phyloP scores from a whole-genome alignment of 73 alveolate species.

The Symbiodinium natans region DNA sequence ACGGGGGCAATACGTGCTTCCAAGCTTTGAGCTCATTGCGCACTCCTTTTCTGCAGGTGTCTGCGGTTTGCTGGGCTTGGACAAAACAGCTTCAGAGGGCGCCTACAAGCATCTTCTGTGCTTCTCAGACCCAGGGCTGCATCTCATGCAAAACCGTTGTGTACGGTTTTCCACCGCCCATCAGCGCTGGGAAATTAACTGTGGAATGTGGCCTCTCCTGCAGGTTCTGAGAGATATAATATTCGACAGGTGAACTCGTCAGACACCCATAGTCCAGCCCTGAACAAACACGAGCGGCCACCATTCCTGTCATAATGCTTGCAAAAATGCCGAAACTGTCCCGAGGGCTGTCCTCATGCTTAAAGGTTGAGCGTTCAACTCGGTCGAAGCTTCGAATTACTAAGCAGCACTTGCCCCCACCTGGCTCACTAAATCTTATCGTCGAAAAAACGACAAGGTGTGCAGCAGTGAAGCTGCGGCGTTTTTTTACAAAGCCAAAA shows the following conservation, averaged over 20 bases:
- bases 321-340: not conserved
- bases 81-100: not conserved
- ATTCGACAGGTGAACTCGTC: no score
- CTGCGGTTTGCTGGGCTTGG: no score
- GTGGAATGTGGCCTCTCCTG: not conserved
- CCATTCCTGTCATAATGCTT: not conserved
- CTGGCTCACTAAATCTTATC: not conserved
- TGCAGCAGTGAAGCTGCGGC: no score
- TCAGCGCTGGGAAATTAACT: conserved; percentile 5
- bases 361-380: not conserved
- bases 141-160: not conserved
- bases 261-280: not conserved
- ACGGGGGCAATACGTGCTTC: no score
- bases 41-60: no score
- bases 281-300: not conserved
- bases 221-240: no score
- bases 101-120: conserved; percentile 3
- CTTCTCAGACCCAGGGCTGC: not conserved
- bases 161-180: conserved; percentile 15
- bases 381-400: not conserved
- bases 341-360: not conserved
- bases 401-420: not conserved
- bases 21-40: no score
- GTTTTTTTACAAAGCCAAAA: not conserved
- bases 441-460: no score